Conservation (phyloP, 2,329 filamentous ascomycete species). For the Ophiostoma quercus region DNA sequence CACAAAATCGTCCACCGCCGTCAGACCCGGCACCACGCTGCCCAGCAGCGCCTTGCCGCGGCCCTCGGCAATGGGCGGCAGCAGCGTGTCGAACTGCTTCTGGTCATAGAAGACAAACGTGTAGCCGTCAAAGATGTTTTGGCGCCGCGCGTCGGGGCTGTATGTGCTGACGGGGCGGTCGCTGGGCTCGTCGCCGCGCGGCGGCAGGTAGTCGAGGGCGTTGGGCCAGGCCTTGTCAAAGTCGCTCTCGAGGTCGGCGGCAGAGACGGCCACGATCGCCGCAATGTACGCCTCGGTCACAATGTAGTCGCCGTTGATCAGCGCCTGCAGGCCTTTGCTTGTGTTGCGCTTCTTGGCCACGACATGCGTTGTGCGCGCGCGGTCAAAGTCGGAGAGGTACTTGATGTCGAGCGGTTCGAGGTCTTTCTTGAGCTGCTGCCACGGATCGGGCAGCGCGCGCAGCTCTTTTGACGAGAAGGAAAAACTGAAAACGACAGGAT, state of each 20-base stretch:
- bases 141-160: slow-evolving; percentile 59
- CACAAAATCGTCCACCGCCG: slow-evolving; percentile 69
- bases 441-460: slow-evolving; percentile 52
- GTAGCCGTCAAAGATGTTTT: slow-evolving; percentile 75
- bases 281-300: slow-evolving; percentile 71
- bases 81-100: slow-evolving; percentile 68
- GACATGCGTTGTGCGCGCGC: slow-evolving; percentile 73
- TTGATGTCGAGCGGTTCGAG: slow-evolving; percentile 89
- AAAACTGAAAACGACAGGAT: slow-evolving; percentile 74
- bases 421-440: slow-evolving; percentile 55
- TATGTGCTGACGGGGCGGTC: slow-evolving; percentile 64
- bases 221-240: slow-evolving; percentile 77
- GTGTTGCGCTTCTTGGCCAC: slow-evolving; percentile 87
- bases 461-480: slow-evolving; percentile 67
- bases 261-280: slow-evolving; percentile 53
- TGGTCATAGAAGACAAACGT: slow-evolving; percentile 82
- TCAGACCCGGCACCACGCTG: slow-evolving; percentile 56
- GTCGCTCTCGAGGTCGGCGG: slow-evolving; percentile 63
- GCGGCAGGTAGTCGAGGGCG: slow-evolving; percentile 64
- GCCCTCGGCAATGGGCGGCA: slow-evolving; percentile 69
- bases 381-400: slow-evolving; percentile 66
- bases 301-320: slow-evolving; percentile 75
- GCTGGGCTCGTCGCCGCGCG: slow-evolving; percentile 68
- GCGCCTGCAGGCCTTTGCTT: slow-evolving; percentile 75
- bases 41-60: slow-evolving; percentile 74